Evolutionary conservation across 2,329 filamentous ascomycete genomes (phyloP).

Genomic region (Fusarium fracticaudum): DNA sequence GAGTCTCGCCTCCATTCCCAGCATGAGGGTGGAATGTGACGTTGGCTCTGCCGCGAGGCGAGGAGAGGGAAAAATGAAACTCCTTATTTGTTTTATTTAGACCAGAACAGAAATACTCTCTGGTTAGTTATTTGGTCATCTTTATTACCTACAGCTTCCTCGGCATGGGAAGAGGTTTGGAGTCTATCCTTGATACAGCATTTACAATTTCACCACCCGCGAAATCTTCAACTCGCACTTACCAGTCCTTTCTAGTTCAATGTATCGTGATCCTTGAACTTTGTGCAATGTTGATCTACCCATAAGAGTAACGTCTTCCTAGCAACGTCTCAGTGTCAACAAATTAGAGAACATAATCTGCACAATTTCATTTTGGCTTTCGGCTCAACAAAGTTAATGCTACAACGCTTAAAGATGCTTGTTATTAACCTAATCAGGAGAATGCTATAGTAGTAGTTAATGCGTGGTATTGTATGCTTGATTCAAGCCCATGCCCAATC

Average conservation of each 20-base stretch:
- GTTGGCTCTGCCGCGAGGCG: not conserved
- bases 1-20: not conserved
- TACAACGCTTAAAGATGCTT: conserved; percentile 20
- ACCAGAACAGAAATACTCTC: conserved; percentile 8
- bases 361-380: not conserved
- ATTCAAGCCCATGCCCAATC: conserved; percentile 17
- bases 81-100: conserved; percentile 8
- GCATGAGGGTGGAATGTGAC: conserved; percentile 5
- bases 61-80: not conserved
- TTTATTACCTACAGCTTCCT: not conserved
- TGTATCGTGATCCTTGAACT: not conserved
- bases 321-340: not conserved
- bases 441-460: conserved; percentile 14
- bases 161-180: not conserved
- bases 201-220: conserved; percentile 25
- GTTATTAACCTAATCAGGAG: conserved; percentile 32
- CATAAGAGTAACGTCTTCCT: not conserved
- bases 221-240: not conserved
- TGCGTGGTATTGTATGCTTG: conserved; percentile 16
- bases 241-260: not conserved
- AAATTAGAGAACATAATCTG: not conserved
- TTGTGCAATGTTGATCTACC: not conserved
- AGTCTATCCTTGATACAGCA: conserved; percentile 35
- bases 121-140: conserved; percentile 19
- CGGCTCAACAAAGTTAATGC: not conserved